phyloP scores from a whole-genome alignment of 2,329 filamentous ascomycete genomes.

The Fusarium staphyleae region DNA sequence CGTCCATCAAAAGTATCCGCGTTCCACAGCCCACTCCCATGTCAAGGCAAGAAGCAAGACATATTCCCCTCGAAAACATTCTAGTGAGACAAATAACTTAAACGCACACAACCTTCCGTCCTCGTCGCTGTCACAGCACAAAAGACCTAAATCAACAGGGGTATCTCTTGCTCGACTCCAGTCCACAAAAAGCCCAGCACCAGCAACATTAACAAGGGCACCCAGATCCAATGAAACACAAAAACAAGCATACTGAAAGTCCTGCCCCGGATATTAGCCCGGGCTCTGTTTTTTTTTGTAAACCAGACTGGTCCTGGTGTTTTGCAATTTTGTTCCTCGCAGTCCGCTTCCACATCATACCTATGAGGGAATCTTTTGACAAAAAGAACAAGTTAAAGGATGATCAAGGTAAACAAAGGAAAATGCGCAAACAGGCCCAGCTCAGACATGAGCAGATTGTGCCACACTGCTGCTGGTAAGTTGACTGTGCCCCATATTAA shows the following conservation, averaged over 20 bases:
- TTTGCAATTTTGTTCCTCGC: neutral
- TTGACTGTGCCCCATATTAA: constrained; percentile 9
- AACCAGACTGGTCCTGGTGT: constrained; percentile 30
- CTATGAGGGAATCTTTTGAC: neutral
- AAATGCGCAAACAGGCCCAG: neutral
- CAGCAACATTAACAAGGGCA: neutral
- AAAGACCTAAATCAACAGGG: constrained; percentile 17
- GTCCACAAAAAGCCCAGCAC: neutral
- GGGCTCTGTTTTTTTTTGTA: constrained; percentile 30
- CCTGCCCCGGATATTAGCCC: constrained; percentile 16
- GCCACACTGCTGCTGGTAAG: constrained; percentile 14
- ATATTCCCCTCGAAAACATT: neutral
- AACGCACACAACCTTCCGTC: neutral
- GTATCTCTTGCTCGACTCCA: constrained; percentile 16
- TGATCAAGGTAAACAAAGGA: neutral
- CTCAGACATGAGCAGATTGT: constrained; percentile 19
- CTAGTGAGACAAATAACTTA: neutral
- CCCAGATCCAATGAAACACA: neutral
- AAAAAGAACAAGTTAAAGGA: neutral
- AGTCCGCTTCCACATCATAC: neutral
- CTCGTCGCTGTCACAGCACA: neutral
- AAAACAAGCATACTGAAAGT: constrained; percentile 4
- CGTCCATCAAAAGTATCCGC: neutral
- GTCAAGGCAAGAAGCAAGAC: neutral
- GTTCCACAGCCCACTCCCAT: neutral